Evolutionary conservation across 345 rosid genomes (phyloP).

Genomic region (Fremontodendron californicum): DNA sequence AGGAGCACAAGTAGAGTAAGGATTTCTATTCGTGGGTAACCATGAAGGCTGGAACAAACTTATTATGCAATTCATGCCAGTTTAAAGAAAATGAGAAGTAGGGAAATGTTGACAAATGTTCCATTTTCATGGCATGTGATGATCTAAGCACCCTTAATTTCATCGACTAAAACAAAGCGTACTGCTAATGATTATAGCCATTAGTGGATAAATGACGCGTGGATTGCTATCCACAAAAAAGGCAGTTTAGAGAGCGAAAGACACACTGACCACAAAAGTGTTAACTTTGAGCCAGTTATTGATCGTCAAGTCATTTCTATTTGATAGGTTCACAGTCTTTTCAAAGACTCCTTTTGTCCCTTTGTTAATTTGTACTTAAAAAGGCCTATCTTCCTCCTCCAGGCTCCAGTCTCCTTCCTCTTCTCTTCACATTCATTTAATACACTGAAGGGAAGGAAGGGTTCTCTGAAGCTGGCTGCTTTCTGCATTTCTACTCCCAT

Average conservation of each 20-base stretch:
- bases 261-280: neutral
- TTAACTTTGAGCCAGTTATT: neutral
- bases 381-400: constrained; percentile 9
- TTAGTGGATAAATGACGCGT: neutral
- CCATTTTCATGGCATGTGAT: too few relatives aligned
- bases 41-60: too few relatives aligned
- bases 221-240: neutral
- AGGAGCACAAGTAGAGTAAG: too few relatives aligned
- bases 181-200: too few relatives aligned
- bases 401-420: neutral
- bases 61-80: too few relatives aligned
- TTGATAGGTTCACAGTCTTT: neutral
- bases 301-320: neutral
- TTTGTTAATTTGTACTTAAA: neutral
- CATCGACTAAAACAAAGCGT: too few relatives aligned
- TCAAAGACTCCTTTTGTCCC: neutral
- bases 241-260: neutral
- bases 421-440: constrained; percentile 3
- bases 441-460: constrained; percentile 2
- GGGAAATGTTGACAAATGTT: too few relatives aligned
- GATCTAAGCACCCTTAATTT: too few relatives aligned
- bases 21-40: too few relatives aligned
- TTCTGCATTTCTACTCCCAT: constrained; percentile 34
- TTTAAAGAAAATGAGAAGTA: too few relatives aligned
- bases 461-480: neutral